Evolutionary conservation across 2,329 filamentous ascomycete genomes (phyloP), one percentile per base, ranked within the genome.

Genomic region (Pseudopyricularia javanii): DNA sequence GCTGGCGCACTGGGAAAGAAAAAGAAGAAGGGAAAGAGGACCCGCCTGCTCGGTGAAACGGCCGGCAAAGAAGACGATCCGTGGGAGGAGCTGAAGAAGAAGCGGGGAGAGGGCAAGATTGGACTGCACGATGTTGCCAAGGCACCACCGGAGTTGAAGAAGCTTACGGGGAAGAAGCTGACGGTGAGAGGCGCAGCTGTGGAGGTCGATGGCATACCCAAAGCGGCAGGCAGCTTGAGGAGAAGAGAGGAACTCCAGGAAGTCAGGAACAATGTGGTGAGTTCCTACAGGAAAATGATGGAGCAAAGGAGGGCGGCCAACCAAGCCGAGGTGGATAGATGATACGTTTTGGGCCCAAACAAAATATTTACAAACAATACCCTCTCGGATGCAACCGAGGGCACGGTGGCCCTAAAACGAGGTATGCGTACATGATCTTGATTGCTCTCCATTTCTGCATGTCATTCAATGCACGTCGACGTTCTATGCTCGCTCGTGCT

Each of bases 131-230:
- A 80, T 56, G 73, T 91, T 28, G 89, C 80, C 3, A 74, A 83
- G 60, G 90, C 87, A 35, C 91, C 91, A 30, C 90, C 91, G 0
- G 78, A 79, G 57, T 75, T 94, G 53, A 77, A 80, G 58, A 82
- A 77, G 56, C 75, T 78, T 67, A 64, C 66, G 56, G 80, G 80
- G 63, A 82, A 80, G 59, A 83, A 85, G 64, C 79, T 85, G 63
- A 71, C 85, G 7, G 77, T 79, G 48, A 70, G 79, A 24, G 82
- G 82, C 0, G 83, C 84, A 0, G 76, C 74, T 58, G 83, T 86
- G 1, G 75, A 85, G 55, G 82, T 87, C 24, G 79, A 74, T 2
- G 80, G 86, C 64, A 78, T 90, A 45, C 86, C 86, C 8, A 81
- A 80, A 59, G 70, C 75, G 3, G 82, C 79, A 35, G 87, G 85